Evolutionary conservation across 2,329 filamentous ascomycete species (phyloP).

Genomic region (Aspergillus fructus): DNA sequence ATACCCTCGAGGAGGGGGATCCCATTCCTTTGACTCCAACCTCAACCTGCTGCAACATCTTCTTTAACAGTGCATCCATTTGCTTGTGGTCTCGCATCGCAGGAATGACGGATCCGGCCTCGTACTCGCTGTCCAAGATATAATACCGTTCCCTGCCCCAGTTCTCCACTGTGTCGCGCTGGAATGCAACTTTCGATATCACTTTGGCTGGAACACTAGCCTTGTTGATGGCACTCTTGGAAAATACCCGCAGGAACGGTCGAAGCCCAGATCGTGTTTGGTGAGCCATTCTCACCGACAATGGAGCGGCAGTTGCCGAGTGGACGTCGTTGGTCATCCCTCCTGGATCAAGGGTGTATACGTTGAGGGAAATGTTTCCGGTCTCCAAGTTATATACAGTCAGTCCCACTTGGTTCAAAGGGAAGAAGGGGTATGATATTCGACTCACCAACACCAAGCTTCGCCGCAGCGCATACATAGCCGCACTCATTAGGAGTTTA

Average conservation of each 20-base stretch:
- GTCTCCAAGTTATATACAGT: conserved; percentile 21
- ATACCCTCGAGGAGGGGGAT: conserved; percentile 27
- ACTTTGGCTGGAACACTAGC: conserved; percentile 35
- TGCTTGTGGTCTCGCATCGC: conserved; percentile 26
- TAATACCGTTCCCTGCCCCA: conserved; percentile 34
- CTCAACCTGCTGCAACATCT: conserved; percentile 32
- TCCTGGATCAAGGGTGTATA: conserved; percentile 38
- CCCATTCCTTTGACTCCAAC: conserved; percentile 28
- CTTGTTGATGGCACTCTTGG: conserved; percentile 36
- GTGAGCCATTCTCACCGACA: conserved; percentile 31
- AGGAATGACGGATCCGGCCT: conserved; percentile 36
- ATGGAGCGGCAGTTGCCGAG: conserved; percentile 24
- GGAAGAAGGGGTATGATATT: neutral
- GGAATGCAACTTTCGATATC: conserved; percentile 37
- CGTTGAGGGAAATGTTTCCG: conserved; percentile 35
- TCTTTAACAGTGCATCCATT: conserved; percentile 30
- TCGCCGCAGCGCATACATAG: conserved; percentile 38
- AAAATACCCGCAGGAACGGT: conserved; percentile 34
- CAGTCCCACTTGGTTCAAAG: conserved; percentile 1
- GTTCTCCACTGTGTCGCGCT: conserved; percentile 27
- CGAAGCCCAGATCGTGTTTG: conserved; percentile 34
- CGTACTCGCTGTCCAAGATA: conserved; percentile 35
- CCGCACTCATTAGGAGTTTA: conserved; percentile 34
- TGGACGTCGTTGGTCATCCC: conserved; percentile 28
- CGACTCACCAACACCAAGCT: conserved; percentile 34